Base-by-base conservation (phyloP, 2,329 filamentous ascomycete species). In the Hypocreales sp. region DNA sequence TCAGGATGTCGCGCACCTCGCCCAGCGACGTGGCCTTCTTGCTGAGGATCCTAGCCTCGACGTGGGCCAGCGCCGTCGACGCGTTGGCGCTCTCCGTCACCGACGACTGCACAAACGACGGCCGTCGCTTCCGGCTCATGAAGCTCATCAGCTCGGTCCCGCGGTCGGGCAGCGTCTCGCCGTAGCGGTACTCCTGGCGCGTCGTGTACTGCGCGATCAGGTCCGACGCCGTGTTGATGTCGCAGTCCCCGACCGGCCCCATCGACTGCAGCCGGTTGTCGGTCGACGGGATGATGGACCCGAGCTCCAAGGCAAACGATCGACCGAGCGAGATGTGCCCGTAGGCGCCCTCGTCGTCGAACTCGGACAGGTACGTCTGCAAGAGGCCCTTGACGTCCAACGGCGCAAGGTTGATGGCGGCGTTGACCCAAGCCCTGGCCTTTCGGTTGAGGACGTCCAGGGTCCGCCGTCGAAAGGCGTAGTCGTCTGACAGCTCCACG, bases 141-240 rank as follows among this genome's bases (percentile, higher is more conserved):
- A 68, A 64, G 24, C 62, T 65, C 27, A 78, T 55, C 57, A 78
- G 68, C 44, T 79, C 72, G 32, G 66, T 61, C 32, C 76, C 72
- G 34, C 75, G 70, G 32, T 79, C 74, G 2, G 76, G 72, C 20
- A 79, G 57, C 3, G 72, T 68, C 46, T 93, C 83, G 8, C 83
- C 73, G 45, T 87, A 87, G 31, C 86, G 75, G 50, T 98, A 98
- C 45, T 93, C 86, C 48, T 98, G 92, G 20, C 90, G 79, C 15
- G 84, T 92, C 4, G 87, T 95, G 48, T 98, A 98, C 46, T 98
- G 87, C 2, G 90, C 84, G 45, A 98, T 73, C 42, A 98, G 93
- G 47, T 95, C 87, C 3, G 90, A 95, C 1, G 82, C 84, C 8
- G 86, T 84, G 47, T 95, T 93, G 48, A 94, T 77, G 35, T 72